phyloP scores from a whole-genome alignment of 108 stramenopile genomes.

The Aureococcus anophagefferens region DNA sequence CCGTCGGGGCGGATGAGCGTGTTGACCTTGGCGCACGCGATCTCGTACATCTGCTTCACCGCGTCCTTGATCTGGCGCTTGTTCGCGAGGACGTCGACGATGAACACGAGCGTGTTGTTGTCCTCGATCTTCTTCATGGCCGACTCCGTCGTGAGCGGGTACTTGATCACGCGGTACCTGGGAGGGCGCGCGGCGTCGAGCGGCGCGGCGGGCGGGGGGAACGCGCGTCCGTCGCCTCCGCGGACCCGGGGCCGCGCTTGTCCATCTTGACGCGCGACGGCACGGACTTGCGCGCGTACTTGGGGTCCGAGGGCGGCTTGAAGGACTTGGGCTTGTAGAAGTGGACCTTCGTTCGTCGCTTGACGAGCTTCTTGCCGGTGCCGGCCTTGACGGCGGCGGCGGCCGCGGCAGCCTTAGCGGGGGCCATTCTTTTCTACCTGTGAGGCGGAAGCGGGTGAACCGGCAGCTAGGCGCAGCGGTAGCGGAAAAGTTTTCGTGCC shows the following conservation, averaged over 20 bases:
- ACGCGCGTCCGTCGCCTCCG: not conserved
- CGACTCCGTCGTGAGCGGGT: slow-evolving; percentile 94
- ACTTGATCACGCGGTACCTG: slow-evolving; percentile 90
- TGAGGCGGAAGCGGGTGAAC: no score
- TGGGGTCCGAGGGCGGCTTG: slow-evolving; percentile 68
- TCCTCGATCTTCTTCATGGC: slow-evolving; percentile 99
- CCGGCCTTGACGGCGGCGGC: slow-evolving; percentile 81
- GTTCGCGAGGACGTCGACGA: slow-evolving; percentile 96
- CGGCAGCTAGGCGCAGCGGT: no score
- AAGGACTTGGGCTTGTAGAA: slow-evolving; percentile 97
- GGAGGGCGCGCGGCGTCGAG: no score
- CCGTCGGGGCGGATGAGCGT: slow-evolving; percentile 98
- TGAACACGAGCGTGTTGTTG: slow-evolving; percentile 99
- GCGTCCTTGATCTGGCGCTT: slow-evolving; percentile 99
- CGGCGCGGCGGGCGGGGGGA: no score
- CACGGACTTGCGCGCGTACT: slow-evolving; percentile 67
- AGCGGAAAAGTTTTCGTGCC: no score
- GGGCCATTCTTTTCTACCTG: slow-evolving; percentile 15
- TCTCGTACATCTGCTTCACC: slow-evolving; percentile 90
- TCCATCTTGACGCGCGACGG: slow-evolving; percentile 62
- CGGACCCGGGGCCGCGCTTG: slow-evolving; percentile 28
- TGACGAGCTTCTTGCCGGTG: slow-evolving; percentile 80
- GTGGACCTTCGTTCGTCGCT: slow-evolving; percentile 95
- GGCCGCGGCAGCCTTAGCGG: slow-evolving; percentile 69
- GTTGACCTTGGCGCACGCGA: slow-evolving; percentile 94